Base-by-base conservation (phyloP, 306 rosid genomes). In the Begonia fuchsioides region DNA sequence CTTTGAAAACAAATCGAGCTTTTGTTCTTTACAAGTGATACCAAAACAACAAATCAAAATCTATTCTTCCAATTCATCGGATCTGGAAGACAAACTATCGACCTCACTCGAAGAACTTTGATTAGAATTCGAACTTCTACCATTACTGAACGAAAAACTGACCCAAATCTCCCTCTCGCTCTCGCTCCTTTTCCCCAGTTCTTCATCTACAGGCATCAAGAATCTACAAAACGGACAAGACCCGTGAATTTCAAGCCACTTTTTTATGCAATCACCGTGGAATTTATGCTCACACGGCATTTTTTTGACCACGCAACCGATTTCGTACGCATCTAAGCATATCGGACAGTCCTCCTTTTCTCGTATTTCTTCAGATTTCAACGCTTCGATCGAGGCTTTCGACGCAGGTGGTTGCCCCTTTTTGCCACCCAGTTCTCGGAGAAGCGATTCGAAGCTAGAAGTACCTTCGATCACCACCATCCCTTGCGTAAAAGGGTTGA, bases 151-250 rank as follows among this genome's bases (percentile, higher is more conserved):
- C 67, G 82, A 65, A 47, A 81, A 66, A 44, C 80, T 75, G 17
- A 83, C 76, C 88, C 80, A 74, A 49, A 81, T 69, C 67, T 68
- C 83, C 53, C 80, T 59, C 41, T n/a, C n/a, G n/a, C n/a, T n/a
- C n/a, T 51, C 74, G 3, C 48, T 40, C 61, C 76, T 80, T 70
- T 59, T 78, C 1, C 48, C 71, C 17, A 58, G 72, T 12, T 32
- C 70, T 59, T 81, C 86, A 14, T 77, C 88, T 26, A 58, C 60
- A 13, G 93, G 93, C 90, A 88, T 68, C 54, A 45, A 69, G 18
- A 49, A 69, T 69, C 97, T 69, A 44, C 97, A 83, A 38, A 88
- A 78, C 35, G 95, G 97, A 44, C 97, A 88, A 41, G 80, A 60
- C 32, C 95, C 97, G 57, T 79, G 97, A 40, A 68, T 54, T 48